Base-by-base conservation (phyloP, 176 grass and related monocot genomes). In the Olyra latifolia region DNA sequence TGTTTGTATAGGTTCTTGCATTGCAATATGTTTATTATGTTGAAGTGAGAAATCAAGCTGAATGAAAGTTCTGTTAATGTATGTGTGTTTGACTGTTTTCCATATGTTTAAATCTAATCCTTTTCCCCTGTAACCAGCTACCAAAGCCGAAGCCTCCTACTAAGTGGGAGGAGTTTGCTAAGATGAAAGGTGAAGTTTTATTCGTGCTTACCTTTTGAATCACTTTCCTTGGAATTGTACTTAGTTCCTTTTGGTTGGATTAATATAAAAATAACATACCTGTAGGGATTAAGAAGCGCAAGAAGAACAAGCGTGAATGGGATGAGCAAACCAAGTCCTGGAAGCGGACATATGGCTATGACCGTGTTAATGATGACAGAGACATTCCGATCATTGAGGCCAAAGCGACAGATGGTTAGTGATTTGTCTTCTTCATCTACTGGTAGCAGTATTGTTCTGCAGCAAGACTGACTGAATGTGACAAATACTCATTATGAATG, bases 321-420 rank as follows among this genome's bases (percentile, higher is more conserved):
- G 93, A 99, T 9, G 97, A 96, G 73, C 90, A 93, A 78, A 93
- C 93, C 16, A 62, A 84, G 80, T 61, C 93, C 10, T 99, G 93
- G 97, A 99, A 96, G 75, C 78, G 91, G 41, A 95, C 69, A 15
- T 82, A 96, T 73, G 93, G 97, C 40, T 99, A 96, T 69, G 93
- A 99, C 40, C 93, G 97, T 74, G 91, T 82, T n/a, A 99, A 96
- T 84, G 97, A 99, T 82, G 93, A 91, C 49, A 99, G 70, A 67
- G 97, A 93, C 57, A 84, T 96, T 89, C 93, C 93, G 0, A 99
- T 93, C 62, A 71, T 99, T 38, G 91, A 88, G 52, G 97, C 93
- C 12, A 99, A 99, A 82, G 20, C 80, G 9, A 84, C 97, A 11
- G 93, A 91, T 28, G 93, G 88, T 99, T 84, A 72, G 74, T 42